phyloP scores from a whole-genome alignment of 2,329 filamentous ascomycete genomes.

The Colletotrichum paranaense region DNA sequence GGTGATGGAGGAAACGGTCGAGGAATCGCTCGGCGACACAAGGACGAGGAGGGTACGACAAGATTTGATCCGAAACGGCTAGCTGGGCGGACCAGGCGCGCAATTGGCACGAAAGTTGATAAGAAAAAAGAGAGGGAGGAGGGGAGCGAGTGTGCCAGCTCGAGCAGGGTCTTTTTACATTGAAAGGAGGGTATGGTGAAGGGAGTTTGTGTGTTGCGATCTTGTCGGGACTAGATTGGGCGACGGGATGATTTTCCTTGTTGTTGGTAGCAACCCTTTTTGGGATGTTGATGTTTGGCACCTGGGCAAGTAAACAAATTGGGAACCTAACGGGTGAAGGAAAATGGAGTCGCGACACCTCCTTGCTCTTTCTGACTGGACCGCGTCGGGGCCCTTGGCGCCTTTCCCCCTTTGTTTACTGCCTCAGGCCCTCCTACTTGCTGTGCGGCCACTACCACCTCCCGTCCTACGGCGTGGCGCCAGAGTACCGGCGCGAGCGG shows the following conservation, averaged over 20 bases:
- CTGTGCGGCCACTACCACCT: background rate
- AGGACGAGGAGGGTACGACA: background rate
- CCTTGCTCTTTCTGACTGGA: constrained; percentile 26
- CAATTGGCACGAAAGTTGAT: constrained; percentile 28
- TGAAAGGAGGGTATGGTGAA: constrained; percentile 8
- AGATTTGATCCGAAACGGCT: constrained; percentile 20
- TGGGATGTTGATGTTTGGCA: constrained; percentile 36
- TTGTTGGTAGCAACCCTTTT: constrained; percentile 36
- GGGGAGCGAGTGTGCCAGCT: constrained; percentile 32
- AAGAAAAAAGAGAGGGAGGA: constrained; percentile 18
- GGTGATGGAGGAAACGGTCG: background rate
- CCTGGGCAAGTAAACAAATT: constrained; percentile 30
- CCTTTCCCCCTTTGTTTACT: constrained; percentile 28
- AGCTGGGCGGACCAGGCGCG: constrained; percentile 33
- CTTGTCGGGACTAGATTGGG: constrained; percentile 4
- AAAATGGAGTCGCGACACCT: constrained; percentile 22
- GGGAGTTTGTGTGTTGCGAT: constrained; percentile 5
- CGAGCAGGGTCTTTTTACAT: constrained; percentile 29
- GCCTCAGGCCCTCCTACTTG: constrained; percentile 21
- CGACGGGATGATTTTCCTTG: constrained; percentile 15
- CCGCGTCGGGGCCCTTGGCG: constrained; percentile 21
- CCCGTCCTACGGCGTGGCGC: constrained; percentile 2
- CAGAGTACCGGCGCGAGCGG: constrained; percentile 6
- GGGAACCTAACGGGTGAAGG: background rate
- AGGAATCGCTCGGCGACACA: constrained; percentile 5